Conservation (phyloP, 108 stramenopile genomes). For the Cyclotella choctawhatcheeana region DNA sequence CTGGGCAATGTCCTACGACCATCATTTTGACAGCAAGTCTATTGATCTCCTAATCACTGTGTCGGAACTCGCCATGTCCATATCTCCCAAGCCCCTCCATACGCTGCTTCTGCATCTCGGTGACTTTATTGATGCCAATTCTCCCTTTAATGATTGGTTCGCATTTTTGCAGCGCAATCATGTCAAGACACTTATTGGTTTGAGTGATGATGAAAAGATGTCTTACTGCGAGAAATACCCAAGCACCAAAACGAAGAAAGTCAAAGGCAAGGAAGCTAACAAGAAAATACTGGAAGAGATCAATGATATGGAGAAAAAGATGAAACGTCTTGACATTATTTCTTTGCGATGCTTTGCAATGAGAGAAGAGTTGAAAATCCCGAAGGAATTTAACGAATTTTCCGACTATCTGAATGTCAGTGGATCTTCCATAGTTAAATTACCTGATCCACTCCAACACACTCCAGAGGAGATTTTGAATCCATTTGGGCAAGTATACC, state of each 20-base stretch:
- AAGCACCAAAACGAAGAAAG: neutral
- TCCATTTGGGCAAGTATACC: constrained; percentile 2
- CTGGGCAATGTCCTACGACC: constrained; percentile 36
- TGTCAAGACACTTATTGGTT: constrained; percentile 10
- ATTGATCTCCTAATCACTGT: constrained; percentile 9
- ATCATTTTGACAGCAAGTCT: constrained; percentile 17
- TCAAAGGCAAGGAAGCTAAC: neutral
- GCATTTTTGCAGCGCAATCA: constrained; percentile 13
- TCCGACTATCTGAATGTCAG: constrained; percentile 18
- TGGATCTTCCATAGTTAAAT: constrained; percentile 23
- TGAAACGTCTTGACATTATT: constrained; percentile 31
- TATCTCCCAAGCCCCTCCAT: constrained; percentile 27
- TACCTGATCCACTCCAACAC: too few relatives aligned
- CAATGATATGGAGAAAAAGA: constrained; percentile 31
- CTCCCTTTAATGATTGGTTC: constrained; percentile 36
- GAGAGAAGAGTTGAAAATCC: constrained; percentile 37
- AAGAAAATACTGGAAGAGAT: constrained; percentile 1
- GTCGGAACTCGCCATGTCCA: constrained; percentile 21
- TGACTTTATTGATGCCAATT: constrained; percentile 35
- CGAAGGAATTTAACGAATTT: constrained; percentile 28
- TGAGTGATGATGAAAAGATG: constrained; percentile 9
- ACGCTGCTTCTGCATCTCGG: constrained; percentile 42
- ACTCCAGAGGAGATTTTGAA: constrained; percentile 3
- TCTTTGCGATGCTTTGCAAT: constrained; percentile 34
- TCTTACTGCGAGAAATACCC: constrained; percentile 22